phyloP scores from a whole-genome alignment of 768 basidiomycete species.

The Rubroboletus pulcherrimus region DNA sequence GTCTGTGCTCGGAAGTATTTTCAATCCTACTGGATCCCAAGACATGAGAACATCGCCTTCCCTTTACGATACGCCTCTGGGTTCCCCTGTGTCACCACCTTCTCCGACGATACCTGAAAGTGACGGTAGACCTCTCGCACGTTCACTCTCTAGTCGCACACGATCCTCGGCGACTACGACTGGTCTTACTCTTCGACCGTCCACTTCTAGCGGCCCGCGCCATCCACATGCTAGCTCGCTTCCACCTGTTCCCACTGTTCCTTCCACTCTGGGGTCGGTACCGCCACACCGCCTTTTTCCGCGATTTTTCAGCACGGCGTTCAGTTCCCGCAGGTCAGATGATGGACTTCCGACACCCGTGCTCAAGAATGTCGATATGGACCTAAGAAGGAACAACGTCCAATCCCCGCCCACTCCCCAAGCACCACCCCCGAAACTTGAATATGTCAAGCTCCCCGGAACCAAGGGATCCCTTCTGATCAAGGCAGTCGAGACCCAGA shows the following conservation, averaged over 20 bases:
- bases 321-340: conserved; percentile 56
- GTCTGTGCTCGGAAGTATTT: conserved; percentile 60
- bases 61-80: conserved; percentile 16
- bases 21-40: conserved; percentile 27
- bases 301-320: conserved; percentile 63
- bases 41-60: conserved; percentile 28
- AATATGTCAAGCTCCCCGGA: conserved; percentile 89
- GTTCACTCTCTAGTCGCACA: conserved; percentile 26
- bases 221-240: conserved; percentile 19
- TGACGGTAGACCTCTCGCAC: conserved; percentile 19
- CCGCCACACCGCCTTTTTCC: conserved; percentile 66
- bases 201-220: conserved; percentile 32
- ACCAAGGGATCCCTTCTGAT: conserved; percentile 83
- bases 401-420: conserved; percentile 40
- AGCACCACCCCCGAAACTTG: conserved; percentile 76
- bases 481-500: conserved; percentile 85
- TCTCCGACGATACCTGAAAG: conserved; percentile 20
- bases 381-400: conserved; percentile 34
- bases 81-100: conserved; percentile 15
- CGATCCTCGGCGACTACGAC: conserved; percentile 13
- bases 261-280: conserved; percentile 30
- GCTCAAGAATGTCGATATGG: conserved; percentile 38
- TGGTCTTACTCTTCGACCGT: conserved; percentile 27
- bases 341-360: conserved; percentile 41
- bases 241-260: conserved; percentile 24